phyloP scores from a whole-genome alignment of 768 basidiomycete species.

The Auricularia heimuer region DNA sequence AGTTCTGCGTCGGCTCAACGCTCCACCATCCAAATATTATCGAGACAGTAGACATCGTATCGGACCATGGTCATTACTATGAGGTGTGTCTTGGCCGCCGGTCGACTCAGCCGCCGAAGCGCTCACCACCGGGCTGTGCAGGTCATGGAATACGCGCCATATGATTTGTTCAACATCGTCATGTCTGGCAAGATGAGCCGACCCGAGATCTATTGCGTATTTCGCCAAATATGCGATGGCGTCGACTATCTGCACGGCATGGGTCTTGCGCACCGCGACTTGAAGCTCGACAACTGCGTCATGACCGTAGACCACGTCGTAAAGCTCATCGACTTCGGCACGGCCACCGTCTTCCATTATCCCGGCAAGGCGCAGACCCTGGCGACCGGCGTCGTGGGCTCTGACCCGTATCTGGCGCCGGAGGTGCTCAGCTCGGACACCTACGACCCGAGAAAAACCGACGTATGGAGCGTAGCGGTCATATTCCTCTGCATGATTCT shows the following conservation, averaged over 20 bases:
- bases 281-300: conserved; percentile 99
- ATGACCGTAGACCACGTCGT: conserved; percentile 93
- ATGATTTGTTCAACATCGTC: conserved; percentile 96
- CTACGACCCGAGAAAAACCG: conserved; percentile 95
- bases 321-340: conserved; percentile 99
- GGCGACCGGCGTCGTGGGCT: conserved; percentile 89
- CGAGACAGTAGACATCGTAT: conserved; percentile 95
- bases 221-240: conserved; percentile 96
- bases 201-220: conserved; percentile 97
- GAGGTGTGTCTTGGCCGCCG: conserved; percentile 51
- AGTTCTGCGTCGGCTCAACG: conserved; percentile 94
- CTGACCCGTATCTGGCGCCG: conserved; percentile 96
- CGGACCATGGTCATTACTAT: conserved; percentile 96
- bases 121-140: conserved; percentile 22
- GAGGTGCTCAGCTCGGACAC: conserved; percentile 74
- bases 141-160: conserved; percentile 99
- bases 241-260: conserved; percentile 97
- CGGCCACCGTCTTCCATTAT: conserved; percentile 98
- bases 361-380: conserved; percentile 74
- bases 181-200: conserved; percentile 99
- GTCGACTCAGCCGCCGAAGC: not conserved
- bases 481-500: conserved; percentile 99
- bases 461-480: conserved; percentile 97
- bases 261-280: conserved; percentile 95
- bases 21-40: conserved; percentile 95